phyloP scores from a whole-genome alignment of 208 protist species.

The Histomonas meleagridis region DNA sequence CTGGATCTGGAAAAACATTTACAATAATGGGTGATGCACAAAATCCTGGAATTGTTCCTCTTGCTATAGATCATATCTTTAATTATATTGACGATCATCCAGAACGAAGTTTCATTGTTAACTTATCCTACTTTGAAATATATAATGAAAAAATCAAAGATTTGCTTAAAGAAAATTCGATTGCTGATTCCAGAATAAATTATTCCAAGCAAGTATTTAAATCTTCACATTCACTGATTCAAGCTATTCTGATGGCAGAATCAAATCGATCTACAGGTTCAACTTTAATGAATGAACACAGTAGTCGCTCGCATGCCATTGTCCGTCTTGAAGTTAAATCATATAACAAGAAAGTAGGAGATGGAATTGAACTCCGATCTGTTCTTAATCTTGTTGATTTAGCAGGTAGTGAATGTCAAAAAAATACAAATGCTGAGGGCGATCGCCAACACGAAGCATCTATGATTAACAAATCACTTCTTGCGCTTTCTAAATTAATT shows the following conservation, averaged over 20 bases:
- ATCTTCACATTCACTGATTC: neutral
- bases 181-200: neutral
- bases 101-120: slow-evolving; percentile 36
- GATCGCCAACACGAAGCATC: slow-evolving; percentile 46
- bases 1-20: slow-evolving; percentile 42
- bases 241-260: neutral
- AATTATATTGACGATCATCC: neutral
- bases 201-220: neutral
- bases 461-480: slow-evolving; percentile 61
- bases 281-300: neutral
- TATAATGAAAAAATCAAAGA: slow-evolving; percentile 56
- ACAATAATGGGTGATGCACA: slow-evolving; percentile 36
- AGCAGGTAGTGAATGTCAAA: slow-evolving; percentile 44
- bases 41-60: slow-evolving; percentile 30
- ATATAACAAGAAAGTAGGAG: neutral
- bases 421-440: slow-evolving; percentile 38
- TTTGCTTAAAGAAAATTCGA: slow-evolving; percentile 38
- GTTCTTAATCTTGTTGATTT: slow-evolving; percentile 48
- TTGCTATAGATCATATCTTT: slow-evolving; percentile 37
- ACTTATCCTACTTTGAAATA: slow-evolving; percentile 52
- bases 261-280: neutral
- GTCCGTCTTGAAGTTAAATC: slow-evolving; percentile 7
- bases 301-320: slow-evolving; percentile 32
- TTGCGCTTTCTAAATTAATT: slow-evolving; percentile 54
- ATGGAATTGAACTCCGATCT: neutral